Evolutionary conservation across 495 filamentous ascomycete species (phyloP).

Genomic region (Aspergillus egyptiacus): DNA sequence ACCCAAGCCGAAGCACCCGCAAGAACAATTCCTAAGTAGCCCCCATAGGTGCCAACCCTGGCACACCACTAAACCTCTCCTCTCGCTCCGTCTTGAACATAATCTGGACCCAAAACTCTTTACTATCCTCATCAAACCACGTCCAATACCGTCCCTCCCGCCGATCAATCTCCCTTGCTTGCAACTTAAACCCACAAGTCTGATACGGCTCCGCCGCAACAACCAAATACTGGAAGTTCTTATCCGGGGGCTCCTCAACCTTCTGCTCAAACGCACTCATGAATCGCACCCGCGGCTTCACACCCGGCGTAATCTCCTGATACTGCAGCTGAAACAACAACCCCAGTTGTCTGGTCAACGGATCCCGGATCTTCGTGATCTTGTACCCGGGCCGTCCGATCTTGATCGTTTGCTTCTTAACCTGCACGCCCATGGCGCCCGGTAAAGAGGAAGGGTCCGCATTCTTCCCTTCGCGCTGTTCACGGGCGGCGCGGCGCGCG

Average conservation of each 20-base stretch:
- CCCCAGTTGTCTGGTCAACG: conserved; percentile 81
- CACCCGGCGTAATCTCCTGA: conserved; percentile 76
- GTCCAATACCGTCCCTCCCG: conserved; percentile 81
- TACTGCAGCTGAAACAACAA: conserved; percentile 93
- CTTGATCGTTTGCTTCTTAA: conserved; percentile 88
- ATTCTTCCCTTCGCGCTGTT: conserved; percentile 80
- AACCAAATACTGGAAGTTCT: conserved; percentile 87
- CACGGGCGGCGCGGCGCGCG: conserved; percentile 87
- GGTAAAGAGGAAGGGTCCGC: conserved; percentile 62
- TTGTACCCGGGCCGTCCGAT: conserved; percentile 97
- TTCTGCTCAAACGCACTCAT: conserved; percentile 98
- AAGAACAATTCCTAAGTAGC: conserved; percentile 16
- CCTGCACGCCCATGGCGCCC: conserved; percentile 74
- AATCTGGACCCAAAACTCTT: conserved; percentile 98
- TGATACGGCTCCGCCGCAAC: conserved; percentile 98
- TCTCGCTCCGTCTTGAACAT: conserved; percentile 99
- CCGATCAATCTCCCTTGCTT: conserved; percentile 89
- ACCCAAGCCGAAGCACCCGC: not conserved
- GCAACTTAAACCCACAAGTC: conserved; percentile 93
- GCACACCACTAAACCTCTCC: conserved; percentile 90
- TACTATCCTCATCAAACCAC: conserved; percentile 92
- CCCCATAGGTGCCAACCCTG: conserved; percentile 67
- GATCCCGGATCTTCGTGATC: conserved; percentile 92
- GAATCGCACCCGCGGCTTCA: conserved; percentile 79
- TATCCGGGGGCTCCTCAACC: conserved; percentile 90